phyloP scores from a whole-genome alignment of 352 stramenopile species.

The Discostella stelligera region DNA sequence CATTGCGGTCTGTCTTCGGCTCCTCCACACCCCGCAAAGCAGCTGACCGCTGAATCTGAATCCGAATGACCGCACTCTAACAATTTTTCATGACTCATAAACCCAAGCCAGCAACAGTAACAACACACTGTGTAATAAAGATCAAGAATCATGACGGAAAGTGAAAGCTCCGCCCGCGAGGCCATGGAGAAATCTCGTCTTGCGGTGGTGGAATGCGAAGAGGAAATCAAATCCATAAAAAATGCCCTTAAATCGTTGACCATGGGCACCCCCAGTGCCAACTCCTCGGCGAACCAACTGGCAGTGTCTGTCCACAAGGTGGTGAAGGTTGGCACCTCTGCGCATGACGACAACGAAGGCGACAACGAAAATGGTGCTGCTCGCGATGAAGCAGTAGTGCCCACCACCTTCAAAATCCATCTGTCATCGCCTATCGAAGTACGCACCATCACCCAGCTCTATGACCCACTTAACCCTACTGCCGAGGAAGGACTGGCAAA shows the following conservation, averaged over 20 bases:
- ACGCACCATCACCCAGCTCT: conserved; percentile 50
- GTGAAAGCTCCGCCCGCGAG: conserved; percentile 29
- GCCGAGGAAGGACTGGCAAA: conserved; percentile 30
- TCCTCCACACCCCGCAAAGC: too few relatives aligned
- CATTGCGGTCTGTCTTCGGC: too few relatives aligned
- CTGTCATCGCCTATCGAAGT: conserved; percentile 75
- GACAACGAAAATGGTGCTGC: background rate
- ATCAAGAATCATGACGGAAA: conserved; percentile 12
- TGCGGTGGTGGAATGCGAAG: conserved; percentile 63
- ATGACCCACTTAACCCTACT: conserved; percentile 46
- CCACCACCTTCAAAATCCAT: conserved; percentile 57
- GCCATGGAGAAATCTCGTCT: conserved; percentile 41
- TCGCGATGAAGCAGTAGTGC: background rate
- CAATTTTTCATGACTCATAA: too few relatives aligned
- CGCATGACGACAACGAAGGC: background rate
- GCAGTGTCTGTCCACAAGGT: conserved; percentile 60
- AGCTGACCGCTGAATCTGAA: too few relatives aligned
- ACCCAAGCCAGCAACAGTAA: too few relatives aligned
- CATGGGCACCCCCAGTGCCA: background rate
- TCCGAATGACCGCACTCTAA: too few relatives aligned
- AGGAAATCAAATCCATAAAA: conserved; percentile 76
- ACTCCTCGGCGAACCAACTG: conserved; percentile 46
- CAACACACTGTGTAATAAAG: background rate
- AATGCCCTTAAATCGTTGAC: conserved; percentile 42
- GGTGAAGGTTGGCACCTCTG: conserved; percentile 24